Evolutionary conservation across 2,329 filamentous ascomycete species (phyloP), one percentile per base, ranked within the genome.

Genomic region (Onygenales sp.): DNA sequence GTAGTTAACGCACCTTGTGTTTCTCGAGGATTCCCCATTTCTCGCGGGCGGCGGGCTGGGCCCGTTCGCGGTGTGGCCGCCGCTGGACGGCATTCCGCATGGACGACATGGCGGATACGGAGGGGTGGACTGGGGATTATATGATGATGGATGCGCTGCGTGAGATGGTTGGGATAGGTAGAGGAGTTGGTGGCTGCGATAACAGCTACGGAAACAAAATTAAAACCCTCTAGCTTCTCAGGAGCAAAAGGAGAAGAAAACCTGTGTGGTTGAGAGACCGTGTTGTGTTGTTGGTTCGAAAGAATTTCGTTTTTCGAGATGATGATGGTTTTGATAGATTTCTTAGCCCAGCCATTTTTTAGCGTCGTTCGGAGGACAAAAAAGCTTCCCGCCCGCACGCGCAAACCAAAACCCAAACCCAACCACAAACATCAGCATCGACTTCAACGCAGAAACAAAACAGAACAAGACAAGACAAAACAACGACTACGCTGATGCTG

Each of bases 1-100:
- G 33, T 21, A 42, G 13, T 21, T 27, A n/a, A 58, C 52, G 31
- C 65, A 85, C 85, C 76, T 96, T 96, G 79, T 93, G 87, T 75
- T 98, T 97, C 71, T 97, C 93, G 57, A 97, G 84, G 21, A 97
- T 81, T 59, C 93, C 93, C 73, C 90, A 89, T 75, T 89, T 89
- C 60, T 85, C 77, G 51, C 93, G 88, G 67, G 91, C 87, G 58
- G 82, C 72, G 42, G 91, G 87, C 70, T 97, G 93, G 38, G 88
- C 87, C 63, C 93, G 86, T 78, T 97, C 93, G 62, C 85, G 82
- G 72, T 97, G 92, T 61, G 89, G 86, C 66, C 89, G 89, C 72
- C 89, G 82, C 62, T 89, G 82, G 57, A 91, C 81, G 67, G 78
- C 77, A 64, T 81, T 81, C 60, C 78, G 76, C 69, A 81, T 74